phyloP scores from a whole-genome alignment of 805 yeast species.

The Millerago galiae region DNA sequence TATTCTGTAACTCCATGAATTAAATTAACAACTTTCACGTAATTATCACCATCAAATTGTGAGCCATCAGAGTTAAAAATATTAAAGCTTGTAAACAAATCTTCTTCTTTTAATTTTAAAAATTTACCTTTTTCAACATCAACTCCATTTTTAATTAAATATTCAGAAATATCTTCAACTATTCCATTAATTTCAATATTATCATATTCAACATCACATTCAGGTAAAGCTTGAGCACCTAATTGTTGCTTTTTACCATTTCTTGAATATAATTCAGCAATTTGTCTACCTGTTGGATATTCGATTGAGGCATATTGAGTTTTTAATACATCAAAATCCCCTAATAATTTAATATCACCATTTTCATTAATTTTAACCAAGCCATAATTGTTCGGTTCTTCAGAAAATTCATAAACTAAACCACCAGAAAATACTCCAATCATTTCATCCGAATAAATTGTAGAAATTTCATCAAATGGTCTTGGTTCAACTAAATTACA shows the following conservation, averaged over 20 bases:
- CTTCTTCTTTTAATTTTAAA: constrained; percentile 37
- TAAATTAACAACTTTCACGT: constrained; percentile 17
- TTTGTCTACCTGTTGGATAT: constrained; percentile 23
- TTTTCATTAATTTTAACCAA: constrained; percentile 54
- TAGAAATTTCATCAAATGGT: constrained; percentile 64
- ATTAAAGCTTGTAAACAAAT: constrained; percentile 35
- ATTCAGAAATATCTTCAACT: constrained; percentile 35
- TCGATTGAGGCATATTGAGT: constrained; percentile 35
- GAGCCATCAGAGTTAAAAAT: constrained; percentile 40
- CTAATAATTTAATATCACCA: constrained; percentile 40
- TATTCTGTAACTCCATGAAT: constrained; percentile 21
- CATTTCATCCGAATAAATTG: constrained; percentile 71
- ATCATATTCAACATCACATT: constrained; percentile 35
- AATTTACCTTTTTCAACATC: constrained; percentile 41
- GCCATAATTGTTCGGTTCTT: constrained; percentile 76
- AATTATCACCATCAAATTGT: constrained; percentile 17
- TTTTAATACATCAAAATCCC: constrained; percentile 54
- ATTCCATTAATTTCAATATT: constrained; percentile 35
- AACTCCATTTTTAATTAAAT: constrained; percentile 45
- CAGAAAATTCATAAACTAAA: constrained; percentile 83
- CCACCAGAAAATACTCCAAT: constrained; percentile 79
- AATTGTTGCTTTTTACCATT: constrained; percentile 19
- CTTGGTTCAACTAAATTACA: constrained; percentile 82
- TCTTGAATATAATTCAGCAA: constrained; percentile 20
- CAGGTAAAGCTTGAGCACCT: constrained; percentile 23